A percentile compares a stretch with the other conserved stretches of the same genome.
These are phyloP conservation scores for Hapsidospora chrysogenum DNA, from an alignment of 495 filamentous ascomycete species.

Conservation along the genomic window DNA sequence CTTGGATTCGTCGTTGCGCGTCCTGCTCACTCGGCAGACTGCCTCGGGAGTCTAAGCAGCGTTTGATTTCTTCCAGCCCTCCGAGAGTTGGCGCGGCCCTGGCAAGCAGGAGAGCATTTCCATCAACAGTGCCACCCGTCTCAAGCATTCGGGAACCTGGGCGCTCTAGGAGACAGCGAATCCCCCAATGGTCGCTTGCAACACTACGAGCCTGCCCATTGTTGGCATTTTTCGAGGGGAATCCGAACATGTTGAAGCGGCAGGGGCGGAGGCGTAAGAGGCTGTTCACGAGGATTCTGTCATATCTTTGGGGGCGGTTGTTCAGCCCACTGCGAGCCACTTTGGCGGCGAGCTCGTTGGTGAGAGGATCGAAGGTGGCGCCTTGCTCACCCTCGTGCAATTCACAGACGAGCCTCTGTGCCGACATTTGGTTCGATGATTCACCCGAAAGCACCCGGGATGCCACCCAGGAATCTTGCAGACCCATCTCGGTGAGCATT, in stretches of 20 bases:
- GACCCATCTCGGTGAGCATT: slow-evolving; percentile 12
- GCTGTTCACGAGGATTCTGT: slow-evolving; percentile 32
- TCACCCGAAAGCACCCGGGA: slow-evolving; percentile 15
- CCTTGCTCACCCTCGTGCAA: slow-evolving; percentile 34
- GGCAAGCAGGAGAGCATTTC: slow-evolving; percentile 11
- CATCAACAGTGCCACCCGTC: background rate
- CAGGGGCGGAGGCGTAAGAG: slow-evolving; percentile 15
- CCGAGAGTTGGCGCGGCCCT: slow-evolving; percentile 9
- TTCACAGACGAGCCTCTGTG: slow-evolving; percentile 3
- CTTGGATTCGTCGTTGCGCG: background rate
- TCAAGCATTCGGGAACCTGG: slow-evolving; percentile 6
- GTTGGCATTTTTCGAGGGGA: slow-evolving; percentile 7
- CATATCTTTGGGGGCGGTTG: slow-evolving; percentile 39
- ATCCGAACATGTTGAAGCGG: slow-evolving; percentile 33
- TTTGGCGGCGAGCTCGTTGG: slow-evolving; percentile 31
- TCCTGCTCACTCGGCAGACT: slow-evolving; percentile 28
- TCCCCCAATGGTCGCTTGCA: slow-evolving; percentile 41
- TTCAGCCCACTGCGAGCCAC: slow-evolving; percentile 18
- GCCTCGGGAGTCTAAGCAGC: slow-evolving; percentile 10
- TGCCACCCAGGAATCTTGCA: slow-evolving; percentile 26
- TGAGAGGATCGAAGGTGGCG: slow-evolving; percentile 36
- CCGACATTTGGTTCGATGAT: slow-evolving; percentile 8
- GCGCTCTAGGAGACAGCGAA: slow-evolving; percentile 20
- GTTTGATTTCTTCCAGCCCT: slow-evolving; percentile 9
- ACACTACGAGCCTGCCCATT: slow-evolving; percentile 9